These are phyloP conservation scores for Berberis vulgaris DNA, from an alignment of 164 flowering plant species.

Conservation along the genomic window DNA sequence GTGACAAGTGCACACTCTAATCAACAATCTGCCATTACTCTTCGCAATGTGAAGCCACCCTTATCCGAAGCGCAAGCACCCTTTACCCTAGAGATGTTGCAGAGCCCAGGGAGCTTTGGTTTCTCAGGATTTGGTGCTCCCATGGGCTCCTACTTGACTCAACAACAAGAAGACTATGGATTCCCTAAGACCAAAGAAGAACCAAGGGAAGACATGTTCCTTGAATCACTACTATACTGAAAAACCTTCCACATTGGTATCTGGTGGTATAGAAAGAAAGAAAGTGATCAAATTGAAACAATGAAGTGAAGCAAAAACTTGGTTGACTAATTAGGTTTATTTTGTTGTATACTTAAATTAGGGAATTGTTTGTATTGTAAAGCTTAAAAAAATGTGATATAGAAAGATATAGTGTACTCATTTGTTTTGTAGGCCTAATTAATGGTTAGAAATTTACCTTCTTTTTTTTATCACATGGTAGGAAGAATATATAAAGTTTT, in stretches of 20 bases:
- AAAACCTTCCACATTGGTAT: too few species aligned
- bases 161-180: slow-evolving; percentile 1
- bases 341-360: background rate
- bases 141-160: slow-evolving; percentile 8
- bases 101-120: slow-evolving; percentile 15
- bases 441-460: background rate
- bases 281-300: background rate
- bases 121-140: slow-evolving; percentile 15
- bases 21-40: slow-evolving; percentile 11
- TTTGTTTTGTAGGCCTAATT: slow-evolving; percentile 3
- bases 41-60: slow-evolving; percentile 13
- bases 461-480: background rate
- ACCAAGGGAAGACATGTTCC: slow-evolving; percentile 27
- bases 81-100: slow-evolving; percentile 37
- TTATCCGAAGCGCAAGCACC: slow-evolving; percentile 33
- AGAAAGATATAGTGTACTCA: slow-evolving; percentile 1
- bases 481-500: background rate
- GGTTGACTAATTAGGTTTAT: background rate
- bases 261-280: background rate
- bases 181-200: slow-evolving; percentile 24
- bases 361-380: slow-evolving; percentile 5
- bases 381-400: background rate
- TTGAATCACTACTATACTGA: slow-evolving; percentile 16
- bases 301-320: background rate
- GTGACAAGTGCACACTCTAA: slow-evolving; percentile 14